Evolutionary conservation across 179 eudicot species (phyloP).

Genomic region (Vitellaria paradoxa): DNA sequence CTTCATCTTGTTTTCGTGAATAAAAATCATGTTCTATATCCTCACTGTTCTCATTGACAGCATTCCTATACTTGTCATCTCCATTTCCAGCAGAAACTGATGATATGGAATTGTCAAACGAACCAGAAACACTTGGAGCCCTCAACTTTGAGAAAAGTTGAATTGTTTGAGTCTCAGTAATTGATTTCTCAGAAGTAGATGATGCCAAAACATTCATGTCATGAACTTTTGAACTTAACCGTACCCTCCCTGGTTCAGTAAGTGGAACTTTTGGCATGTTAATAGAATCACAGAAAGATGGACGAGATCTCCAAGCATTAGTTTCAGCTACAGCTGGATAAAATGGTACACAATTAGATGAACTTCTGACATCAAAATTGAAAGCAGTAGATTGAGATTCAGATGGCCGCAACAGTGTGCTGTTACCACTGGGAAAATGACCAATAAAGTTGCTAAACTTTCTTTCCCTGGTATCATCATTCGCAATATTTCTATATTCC

Average conservation of each 20-base stretch:
- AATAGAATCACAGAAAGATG: slow-evolving; percentile 56
- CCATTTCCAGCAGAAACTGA: too few relatives aligned
- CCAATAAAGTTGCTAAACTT: slow-evolving; percentile 32
- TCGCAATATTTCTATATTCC: slow-evolving; percentile 18
- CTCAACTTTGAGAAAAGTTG: slow-evolving; percentile 97
- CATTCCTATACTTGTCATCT: too few relatives aligned
- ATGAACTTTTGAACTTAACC: slow-evolving; percentile 24
- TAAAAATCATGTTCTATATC: too few relatives aligned
- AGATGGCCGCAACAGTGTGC: slow-evolving; percentile 34
- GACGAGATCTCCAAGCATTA: slow-evolving; percentile 56
- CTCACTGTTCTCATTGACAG: too few relatives aligned
- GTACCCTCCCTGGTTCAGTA: slow-evolving; percentile 35
- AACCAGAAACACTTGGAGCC: too few relatives aligned
- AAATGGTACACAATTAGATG: slow-evolving; percentile 32
- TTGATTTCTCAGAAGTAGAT: slow-evolving; percentile 27
- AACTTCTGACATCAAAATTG: slow-evolving; percentile 32
- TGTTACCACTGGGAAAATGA: slow-evolving; percentile 28
- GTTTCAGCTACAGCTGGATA: slow-evolving; percentile 45
- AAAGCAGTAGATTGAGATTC: slow-evolving; percentile 37
- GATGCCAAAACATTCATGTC: slow-evolving; percentile 33
- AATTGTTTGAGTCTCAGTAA: slow-evolving; percentile 23
- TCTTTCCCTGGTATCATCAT: slow-evolving; percentile 36
- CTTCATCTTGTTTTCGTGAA: too few relatives aligned
- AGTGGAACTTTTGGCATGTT: slow-evolving; percentile 43
- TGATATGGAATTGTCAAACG: too few relatives aligned